These are phyloP conservation scores for Aspergillus quadricinctus DNA, from an alignment of 2,329 filamentous ascomycete genomes.

Conservation along the genomic window DNA sequence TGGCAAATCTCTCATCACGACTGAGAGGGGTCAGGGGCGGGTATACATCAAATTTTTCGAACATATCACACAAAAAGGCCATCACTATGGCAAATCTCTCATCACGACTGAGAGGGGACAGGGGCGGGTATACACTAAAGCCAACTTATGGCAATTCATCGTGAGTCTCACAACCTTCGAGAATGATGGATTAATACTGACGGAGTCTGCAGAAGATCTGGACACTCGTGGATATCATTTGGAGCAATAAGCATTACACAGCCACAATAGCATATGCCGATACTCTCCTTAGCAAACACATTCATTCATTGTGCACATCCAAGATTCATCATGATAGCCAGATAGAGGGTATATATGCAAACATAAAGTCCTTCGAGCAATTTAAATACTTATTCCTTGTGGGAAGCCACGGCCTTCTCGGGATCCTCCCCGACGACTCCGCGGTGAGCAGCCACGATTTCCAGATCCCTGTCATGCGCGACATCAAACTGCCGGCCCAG, in stretches of 20 bases:
- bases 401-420: conserved; percentile 22
- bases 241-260: background rate
- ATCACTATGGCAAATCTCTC: too few species aligned
- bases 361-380: background rate
- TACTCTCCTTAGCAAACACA: background rate
- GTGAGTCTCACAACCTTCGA: background rate
- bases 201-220: background rate
- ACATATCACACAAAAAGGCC: too few species aligned
- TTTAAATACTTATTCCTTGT: background rate
- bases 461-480: conserved; percentile 44
- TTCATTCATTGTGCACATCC: background rate
- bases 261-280: background rate
- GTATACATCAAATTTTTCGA: too few species aligned
- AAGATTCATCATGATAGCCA: background rate
- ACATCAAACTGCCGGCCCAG: conserved; percentile 46
- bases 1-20: too few species aligned
- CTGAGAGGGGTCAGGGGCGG: too few species aligned
- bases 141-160: background rate
- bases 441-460: conserved; percentile 37
- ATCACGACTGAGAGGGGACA: too few species aligned
- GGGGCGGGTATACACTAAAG: background rate
- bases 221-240: background rate
- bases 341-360: background rate
- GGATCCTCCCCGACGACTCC: conserved; percentile 23
- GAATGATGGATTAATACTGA: background rate